A percentile compares a stretch with the other conserved stretches of the same genome.
Conservation (phyloP, 2,329 filamentous ascomycete genomes). For the Curvularia verruculosa region DNA sequence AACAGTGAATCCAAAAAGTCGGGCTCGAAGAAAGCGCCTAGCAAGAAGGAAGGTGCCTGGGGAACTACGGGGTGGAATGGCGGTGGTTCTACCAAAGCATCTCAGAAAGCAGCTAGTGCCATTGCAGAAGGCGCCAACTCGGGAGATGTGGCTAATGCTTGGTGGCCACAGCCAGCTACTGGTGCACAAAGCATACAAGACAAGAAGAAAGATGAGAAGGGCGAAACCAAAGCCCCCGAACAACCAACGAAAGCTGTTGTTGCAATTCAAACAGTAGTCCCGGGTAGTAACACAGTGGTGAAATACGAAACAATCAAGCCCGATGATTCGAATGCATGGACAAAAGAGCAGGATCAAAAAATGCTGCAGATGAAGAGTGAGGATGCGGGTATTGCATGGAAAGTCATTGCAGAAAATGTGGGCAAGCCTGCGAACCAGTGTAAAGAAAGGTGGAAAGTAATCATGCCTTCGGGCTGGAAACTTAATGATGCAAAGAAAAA, state of each 20-base stretch:
- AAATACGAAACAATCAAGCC: background rate
- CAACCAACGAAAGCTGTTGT: background rate
- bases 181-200: conserved; percentile 2
- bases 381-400: conserved; percentile 34
- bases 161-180: background rate
- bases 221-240: background rate
- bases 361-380: conserved; percentile 47
- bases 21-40: conserved; percentile 5
- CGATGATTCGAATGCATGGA: conserved; percentile 30
- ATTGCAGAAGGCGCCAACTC: background rate
- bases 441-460: conserved; percentile 41
- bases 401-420: conserved; percentile 37
- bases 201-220: background rate
- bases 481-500: conserved; percentile 17
- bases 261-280: background rate
- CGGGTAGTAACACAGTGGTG: background rate
- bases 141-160: background rate
- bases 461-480: conserved; percentile 40
- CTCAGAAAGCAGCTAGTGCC: background rate
- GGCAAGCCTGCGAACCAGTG: conserved; percentile 29
- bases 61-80: background rate
- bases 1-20: background rate
- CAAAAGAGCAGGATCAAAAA: conserved; percentile 50
- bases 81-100: background rate
- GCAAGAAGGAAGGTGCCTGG: background rate